Percentiles rank a stretch among this genome's conserved stretches.
Conservation (phyloP, 208 protist species). For the Trypanosoma platydactyli region DNA sequence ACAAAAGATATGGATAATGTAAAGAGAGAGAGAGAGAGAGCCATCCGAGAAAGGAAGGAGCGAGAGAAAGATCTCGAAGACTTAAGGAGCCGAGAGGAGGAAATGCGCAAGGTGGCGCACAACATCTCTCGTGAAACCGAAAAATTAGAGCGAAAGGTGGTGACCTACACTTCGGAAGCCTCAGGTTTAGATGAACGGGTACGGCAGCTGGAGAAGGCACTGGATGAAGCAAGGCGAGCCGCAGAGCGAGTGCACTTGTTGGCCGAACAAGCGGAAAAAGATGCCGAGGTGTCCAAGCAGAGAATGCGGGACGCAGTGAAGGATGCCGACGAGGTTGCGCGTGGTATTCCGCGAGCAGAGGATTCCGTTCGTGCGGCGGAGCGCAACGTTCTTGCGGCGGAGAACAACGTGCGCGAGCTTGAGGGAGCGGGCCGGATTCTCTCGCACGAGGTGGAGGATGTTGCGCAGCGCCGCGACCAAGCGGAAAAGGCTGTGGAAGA, state of each 20-base stretch:
- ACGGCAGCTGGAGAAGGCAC: constrained; percentile 78
- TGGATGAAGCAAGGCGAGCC: constrained; percentile 79
- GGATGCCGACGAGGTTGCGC: constrained; percentile 66
- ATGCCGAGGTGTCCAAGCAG: constrained; percentile 68
- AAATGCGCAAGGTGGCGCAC: constrained; percentile 70
- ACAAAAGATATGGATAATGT: constrained; percentile 82
- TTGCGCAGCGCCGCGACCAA: constrained; percentile 67
- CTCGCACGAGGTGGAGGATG: constrained; percentile 81
- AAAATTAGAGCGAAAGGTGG: constrained; percentile 70
- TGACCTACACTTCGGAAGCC: constrained; percentile 57
- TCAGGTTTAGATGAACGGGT: constrained; percentile 83
- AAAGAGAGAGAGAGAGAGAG: constrained; percentile 71
- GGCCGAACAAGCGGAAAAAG: constrained; percentile 62
- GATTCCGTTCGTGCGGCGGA: constrained; percentile 78
- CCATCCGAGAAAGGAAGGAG: constrained; percentile 79
- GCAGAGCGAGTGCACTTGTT: constrained; percentile 71
- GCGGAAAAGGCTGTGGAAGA: constrained; percentile 68
- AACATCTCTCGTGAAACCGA: constrained; percentile 76
- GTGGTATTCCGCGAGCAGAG: constrained; percentile 75
- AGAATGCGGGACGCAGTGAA: constrained; percentile 64
- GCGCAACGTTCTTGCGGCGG: constrained; percentile 55
- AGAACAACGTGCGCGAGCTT: constrained; percentile 77
- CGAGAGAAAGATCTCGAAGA: constrained; percentile 72
- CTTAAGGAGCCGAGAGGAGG: constrained; percentile 73
- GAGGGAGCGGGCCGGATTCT: constrained; percentile 81